A percentile compares a stretch with the other conserved stretches of the same genome.
phyloP scores from a whole-genome alignment of 108 stramenopile genomes.

The Ochromonas danica region DNA sequence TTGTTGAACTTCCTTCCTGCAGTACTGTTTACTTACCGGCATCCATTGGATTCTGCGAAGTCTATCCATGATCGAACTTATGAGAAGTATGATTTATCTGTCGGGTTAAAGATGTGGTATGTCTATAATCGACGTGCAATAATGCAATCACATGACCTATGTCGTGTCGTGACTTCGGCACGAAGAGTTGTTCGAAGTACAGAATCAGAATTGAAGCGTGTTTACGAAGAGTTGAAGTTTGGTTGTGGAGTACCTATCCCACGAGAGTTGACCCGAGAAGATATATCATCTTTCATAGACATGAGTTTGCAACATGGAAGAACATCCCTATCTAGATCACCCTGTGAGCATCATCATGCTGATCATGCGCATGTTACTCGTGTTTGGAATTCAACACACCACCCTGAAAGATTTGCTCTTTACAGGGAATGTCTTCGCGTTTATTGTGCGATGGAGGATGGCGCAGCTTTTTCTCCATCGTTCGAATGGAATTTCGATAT shows the following conservation, averaged over 20 bases:
- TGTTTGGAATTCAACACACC: not conserved
- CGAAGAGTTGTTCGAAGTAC: not conserved
- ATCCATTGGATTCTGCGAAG: slow-evolving; percentile 82
- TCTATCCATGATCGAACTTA: slow-evolving; percentile 65
- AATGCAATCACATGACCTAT: slow-evolving; percentile 68
- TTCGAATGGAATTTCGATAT: not conserved
- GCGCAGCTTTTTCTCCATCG: not conserved
- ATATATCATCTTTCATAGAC: not conserved
- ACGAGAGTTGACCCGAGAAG: not conserved
- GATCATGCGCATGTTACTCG: not conserved
- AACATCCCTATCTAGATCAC: not conserved
- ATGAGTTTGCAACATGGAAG: not conserved
- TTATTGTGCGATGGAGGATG: not conserved
- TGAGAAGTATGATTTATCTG: slow-evolving; percentile 63
- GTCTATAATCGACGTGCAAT: slow-evolving; percentile 78
- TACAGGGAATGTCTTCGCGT: not conserved
- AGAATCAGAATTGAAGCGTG: not conserved
- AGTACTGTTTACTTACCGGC: slow-evolving; percentile 79
- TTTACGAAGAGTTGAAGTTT: not conserved
- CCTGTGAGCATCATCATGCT: not conserved
- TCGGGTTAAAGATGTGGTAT: slow-evolving; percentile 76
- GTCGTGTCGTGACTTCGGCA: slow-evolving; percentile 60
- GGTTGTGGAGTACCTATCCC: not conserved
- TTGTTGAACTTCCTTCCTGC: slow-evolving; percentile 72
- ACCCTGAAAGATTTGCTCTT: not conserved